Conservation (phyloP, 345 rosid species). For the Lepidium africanum region DNA sequence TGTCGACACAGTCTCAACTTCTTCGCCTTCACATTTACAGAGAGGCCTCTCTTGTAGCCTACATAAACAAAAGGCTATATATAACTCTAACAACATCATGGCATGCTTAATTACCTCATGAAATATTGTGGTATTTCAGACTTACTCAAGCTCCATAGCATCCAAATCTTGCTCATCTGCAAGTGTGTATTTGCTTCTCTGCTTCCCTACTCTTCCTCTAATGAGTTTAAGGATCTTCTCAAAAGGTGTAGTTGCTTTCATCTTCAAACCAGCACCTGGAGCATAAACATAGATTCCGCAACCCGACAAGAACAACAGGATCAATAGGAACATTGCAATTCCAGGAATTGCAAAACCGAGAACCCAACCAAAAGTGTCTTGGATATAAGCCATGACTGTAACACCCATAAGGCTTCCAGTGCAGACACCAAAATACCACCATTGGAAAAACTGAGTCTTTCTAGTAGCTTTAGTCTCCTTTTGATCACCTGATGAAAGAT, state of each 20-base stretch:
- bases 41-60: constrained; percentile 88
- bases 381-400: constrained; percentile 76
- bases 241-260: constrained; percentile 22
- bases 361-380: constrained; percentile 89
- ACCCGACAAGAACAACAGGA: constrained; percentile 49
- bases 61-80: neutral
- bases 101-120: neutral
- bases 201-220: constrained; percentile 29
- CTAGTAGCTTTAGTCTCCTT: constrained; percentile 37
- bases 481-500: constrained; percentile 33
- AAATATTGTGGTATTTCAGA: neutral
- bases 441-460: constrained; percentile 67
- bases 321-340: constrained; percentile 45
- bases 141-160: constrained; percentile 72
- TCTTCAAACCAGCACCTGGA: constrained; percentile 2
- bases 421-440: constrained; percentile 91
- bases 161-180: constrained; percentile 36
- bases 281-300: constrained; percentile 40
- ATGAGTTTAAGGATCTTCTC: constrained; percentile 27
- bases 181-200: constrained; percentile 31
- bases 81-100: too few relatives aligned
- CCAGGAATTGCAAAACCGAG: constrained; percentile 82
- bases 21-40: constrained; percentile 31
- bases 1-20: neutral
- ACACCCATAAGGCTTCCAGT: constrained; percentile 84